Evolutionary conservation across 805 yeast genomes (phyloP).

Genomic region (Ogataea degrootiae): DNA sequence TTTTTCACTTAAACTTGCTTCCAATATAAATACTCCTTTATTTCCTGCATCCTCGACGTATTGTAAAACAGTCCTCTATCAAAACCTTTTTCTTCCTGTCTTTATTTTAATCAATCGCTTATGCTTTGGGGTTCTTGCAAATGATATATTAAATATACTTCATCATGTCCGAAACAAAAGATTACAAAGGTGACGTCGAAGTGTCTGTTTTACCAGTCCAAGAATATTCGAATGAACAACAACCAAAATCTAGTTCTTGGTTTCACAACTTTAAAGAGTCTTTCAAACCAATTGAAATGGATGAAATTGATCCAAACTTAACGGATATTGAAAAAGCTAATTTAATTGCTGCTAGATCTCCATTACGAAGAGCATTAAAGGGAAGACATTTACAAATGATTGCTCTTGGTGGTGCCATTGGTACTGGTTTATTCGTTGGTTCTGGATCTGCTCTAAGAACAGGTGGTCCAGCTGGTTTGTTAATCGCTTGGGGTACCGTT

Average conservation of each 20-base stretch:
- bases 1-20: too few species aligned
- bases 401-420: conserved; percentile 80
- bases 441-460: conserved; percentile 55
- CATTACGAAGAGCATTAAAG: conserved; percentile 47
- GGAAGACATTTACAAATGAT: conserved; percentile 74
- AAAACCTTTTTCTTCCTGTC: background rate
- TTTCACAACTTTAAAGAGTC: conserved; percentile 24
- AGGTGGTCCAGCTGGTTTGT: conserved; percentile 74
- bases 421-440: conserved; percentile 79
- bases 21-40: too few species aligned
- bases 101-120: background rate
- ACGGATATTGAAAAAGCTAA: conserved; percentile 44
- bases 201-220: conserved; percentile 21
- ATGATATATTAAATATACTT: background rate
- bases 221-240: conserved; percentile 6
- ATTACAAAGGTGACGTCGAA: conserved; percentile 20
- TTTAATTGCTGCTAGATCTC: conserved; percentile 43
- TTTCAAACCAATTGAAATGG: conserved; percentile 29
- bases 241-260: conserved; percentile 9
- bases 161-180: conserved; percentile 7
- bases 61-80: too few species aligned
- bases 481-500: conserved; percentile 54
- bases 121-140: background rate
- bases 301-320: conserved; percentile 39
- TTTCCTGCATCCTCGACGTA: too few species aligned